These are phyloP conservation scores for Tolypocladium ophioglossoides DNA, from an alignment of 2,329 filamentous ascomycete genomes.

Conservation along the genomic window DNA sequence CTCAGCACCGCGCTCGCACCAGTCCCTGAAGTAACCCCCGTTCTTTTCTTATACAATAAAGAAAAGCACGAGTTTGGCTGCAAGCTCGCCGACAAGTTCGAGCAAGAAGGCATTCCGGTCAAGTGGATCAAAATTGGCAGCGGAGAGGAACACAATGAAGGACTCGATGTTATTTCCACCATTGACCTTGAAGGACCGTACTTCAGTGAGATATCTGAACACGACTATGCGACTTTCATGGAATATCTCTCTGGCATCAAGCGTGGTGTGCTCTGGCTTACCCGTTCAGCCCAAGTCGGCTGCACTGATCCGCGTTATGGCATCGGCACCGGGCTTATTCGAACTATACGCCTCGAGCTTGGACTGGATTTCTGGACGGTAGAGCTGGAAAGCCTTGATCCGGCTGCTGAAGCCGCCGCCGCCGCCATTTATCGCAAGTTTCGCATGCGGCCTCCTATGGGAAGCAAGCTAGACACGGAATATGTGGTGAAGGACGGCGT, in stretches of 20 bases:
- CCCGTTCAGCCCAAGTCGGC: slow-evolving; percentile 1
- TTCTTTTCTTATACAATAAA: slow-evolving; percentile 1
- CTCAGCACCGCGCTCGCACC: neutral
- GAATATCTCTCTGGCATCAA: slow-evolving; percentile 6
- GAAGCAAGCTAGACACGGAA: neutral
- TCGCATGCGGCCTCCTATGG: neutral
- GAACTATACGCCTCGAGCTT: slow-evolving; percentile 3
- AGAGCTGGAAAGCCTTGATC: slow-evolving; percentile 1
- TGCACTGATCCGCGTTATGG: slow-evolving; percentile 3
- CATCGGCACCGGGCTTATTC: slow-evolving; percentile 1
- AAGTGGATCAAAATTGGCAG: slow-evolving; percentile 1
- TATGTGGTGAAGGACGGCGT: neutral
- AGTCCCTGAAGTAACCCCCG: neutral
- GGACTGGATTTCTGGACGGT: slow-evolving; percentile 3
- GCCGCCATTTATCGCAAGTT: neutral
- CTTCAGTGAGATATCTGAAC: slow-evolving; percentile 4
- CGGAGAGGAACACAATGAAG: too few species aligned
- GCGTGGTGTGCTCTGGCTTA: slow-evolving; percentile 5
- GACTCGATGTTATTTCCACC: slow-evolving; percentile 6
- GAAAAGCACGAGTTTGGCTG: slow-evolving; percentile 2
- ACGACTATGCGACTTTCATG: slow-evolving; percentile 7
- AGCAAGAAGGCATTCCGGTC: neutral
- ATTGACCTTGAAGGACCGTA: slow-evolving; percentile 9
- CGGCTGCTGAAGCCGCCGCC: neutral
- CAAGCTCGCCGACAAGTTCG: slow-evolving; percentile 1